A percentile compares a stretch with the other conserved stretches of the same genome.
phyloP scores from a whole-genome alignment of 75 land plant genomes.

The Pinus taeda region DNA sequence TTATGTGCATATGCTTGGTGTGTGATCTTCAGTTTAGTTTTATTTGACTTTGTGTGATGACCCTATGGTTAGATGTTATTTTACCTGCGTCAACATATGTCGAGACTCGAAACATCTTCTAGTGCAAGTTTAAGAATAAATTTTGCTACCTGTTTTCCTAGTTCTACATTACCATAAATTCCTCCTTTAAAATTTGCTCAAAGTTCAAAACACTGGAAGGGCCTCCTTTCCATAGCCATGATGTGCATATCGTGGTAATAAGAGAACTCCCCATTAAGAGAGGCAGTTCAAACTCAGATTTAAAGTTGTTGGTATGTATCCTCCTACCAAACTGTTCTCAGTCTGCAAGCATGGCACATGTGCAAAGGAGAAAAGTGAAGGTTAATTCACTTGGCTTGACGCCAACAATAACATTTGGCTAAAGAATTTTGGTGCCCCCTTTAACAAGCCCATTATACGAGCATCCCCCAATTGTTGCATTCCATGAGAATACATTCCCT shows the following conservation, averaged over 20 bases:
- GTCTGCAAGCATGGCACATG: background rate
- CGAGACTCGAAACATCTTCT: too few relatives aligned
- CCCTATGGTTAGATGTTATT: too few relatives aligned
- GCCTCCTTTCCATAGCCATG: too few relatives aligned
- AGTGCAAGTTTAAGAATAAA: too few relatives aligned
- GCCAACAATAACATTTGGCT: background rate
- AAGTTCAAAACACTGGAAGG: too few relatives aligned
- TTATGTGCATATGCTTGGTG: too few relatives aligned
- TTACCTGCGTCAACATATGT: too few relatives aligned
- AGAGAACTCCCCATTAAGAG: background rate
- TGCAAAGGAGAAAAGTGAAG: background rate
- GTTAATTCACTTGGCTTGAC: background rate
- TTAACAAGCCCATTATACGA: background rate
- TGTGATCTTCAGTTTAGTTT: too few relatives aligned
- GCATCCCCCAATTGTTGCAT: background rate
- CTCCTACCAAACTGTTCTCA: background rate
- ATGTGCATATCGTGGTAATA: constrained; percentile 27
- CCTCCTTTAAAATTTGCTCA: too few relatives aligned
- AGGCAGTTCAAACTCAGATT: background rate
- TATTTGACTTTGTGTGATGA: too few relatives aligned
- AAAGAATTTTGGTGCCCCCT: background rate
- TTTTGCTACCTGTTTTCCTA: too few relatives aligned
- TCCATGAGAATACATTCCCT: background rate
- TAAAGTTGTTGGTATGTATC: background rate
- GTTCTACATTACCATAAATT: too few relatives aligned